Evolutionary conservation across 225 moss, liverwort and hornwort species (phyloP).

Genomic region (Takakia lepidozioides): DNA sequence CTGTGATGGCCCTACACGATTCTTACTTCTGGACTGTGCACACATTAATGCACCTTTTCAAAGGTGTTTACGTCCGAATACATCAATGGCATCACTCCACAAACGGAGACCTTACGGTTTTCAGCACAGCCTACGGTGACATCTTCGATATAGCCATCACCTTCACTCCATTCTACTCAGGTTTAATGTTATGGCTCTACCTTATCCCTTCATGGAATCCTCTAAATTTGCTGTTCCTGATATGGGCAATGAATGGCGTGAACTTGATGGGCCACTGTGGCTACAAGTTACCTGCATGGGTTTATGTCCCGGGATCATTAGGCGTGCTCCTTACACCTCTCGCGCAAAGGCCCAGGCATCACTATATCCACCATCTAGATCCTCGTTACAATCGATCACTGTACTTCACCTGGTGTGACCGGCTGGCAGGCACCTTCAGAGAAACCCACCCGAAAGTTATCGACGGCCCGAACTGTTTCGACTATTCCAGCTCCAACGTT

Average conservation of each 20-base stretch:
- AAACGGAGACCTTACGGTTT: slow-evolving; percentile 33
- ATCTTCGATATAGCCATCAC: slow-evolving; percentile 31
- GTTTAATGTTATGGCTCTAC: slow-evolving; percentile 8
- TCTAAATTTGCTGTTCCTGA: slow-evolving; percentile 11
- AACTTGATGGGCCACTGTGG: slow-evolving; percentile 47
- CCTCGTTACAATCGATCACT: slow-evolving; percentile 31
- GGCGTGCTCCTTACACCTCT: slow-evolving; percentile 33
- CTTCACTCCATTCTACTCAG: slow-evolving; percentile 23
- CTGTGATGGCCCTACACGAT: slow-evolving; percentile 36
- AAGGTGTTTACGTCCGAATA: slow-evolving; percentile 13
- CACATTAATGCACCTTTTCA: slow-evolving; percentile 25
- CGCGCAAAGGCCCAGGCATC: slow-evolving; percentile 34
- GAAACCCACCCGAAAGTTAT: slow-evolving; percentile 32
- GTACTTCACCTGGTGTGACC: slow-evolving; percentile 46
- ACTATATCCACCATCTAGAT: slow-evolving; percentile 44
- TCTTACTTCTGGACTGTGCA: slow-evolving; percentile 36
- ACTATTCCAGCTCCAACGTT: no score
- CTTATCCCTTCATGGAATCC: slow-evolving; percentile 17
- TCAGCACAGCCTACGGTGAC: slow-evolving; percentile 37
- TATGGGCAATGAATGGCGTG: slow-evolving; percentile 37
- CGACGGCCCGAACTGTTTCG: no score
- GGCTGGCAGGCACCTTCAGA: slow-evolving; percentile 26
- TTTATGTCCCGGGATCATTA: slow-evolving; percentile 26
- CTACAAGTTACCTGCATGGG: slow-evolving; percentile 28
- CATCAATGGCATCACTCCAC: slow-evolving; percentile 41